Evolutionary conservation across 345 rosid genomes (phyloP).

Genomic region (Physaria fendleri): DNA sequence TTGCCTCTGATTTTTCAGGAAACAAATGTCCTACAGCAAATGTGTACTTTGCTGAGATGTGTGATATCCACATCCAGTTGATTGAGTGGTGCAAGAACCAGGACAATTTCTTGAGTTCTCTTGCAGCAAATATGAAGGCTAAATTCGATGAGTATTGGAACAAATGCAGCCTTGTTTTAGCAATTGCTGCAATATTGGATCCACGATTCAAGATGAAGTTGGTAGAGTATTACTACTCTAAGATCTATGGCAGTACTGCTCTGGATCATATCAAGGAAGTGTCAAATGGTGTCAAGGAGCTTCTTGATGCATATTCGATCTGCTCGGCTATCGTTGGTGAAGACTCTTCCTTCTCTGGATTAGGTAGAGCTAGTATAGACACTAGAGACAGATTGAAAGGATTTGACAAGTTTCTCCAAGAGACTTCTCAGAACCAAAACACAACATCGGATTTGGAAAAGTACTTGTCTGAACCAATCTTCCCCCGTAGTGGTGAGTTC

Average conservation of each 20-base stretch:
- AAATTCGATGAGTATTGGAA: slow-evolving; percentile 85
- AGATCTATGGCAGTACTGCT: slow-evolving; percentile 89
- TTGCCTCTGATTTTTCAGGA: slow-evolving; percentile 48
- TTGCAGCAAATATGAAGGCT: slow-evolving; percentile 65
- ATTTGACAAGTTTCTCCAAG: too few relatives aligned
- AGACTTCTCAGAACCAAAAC: slow-evolving; percentile 51
- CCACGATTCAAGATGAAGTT: slow-evolving; percentile 91
- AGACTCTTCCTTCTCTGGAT: slow-evolving; percentile 72
- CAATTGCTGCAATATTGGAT: slow-evolving; percentile 83
- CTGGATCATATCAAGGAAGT: slow-evolving; percentile 79
- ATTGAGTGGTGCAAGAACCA: slow-evolving; percentile 86
- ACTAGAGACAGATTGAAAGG: slow-evolving; percentile 65
- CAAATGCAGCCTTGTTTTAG: slow-evolving; percentile 82
- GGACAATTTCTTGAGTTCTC: slow-evolving; percentile 57
- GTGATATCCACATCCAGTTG: slow-evolving; percentile 75
- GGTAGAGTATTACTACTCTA: slow-evolving; percentile 89
- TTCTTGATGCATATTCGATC: slow-evolving; percentile 72
- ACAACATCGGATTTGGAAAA: slow-evolving; percentile 69
- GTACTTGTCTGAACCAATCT: slow-evolving; percentile 81
- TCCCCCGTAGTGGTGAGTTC: slow-evolving; percentile 79
- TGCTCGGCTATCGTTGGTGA: slow-evolving; percentile 69
- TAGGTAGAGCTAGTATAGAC: slow-evolving; percentile 52
- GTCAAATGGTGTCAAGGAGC: slow-evolving; percentile 71
- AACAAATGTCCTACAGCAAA: slow-evolving; percentile 72
- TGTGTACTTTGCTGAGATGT: slow-evolving; percentile 77